Base-by-base conservation (phyloP, 805 yeast species). In the Hanseniaspora mollemarum region DNA sequence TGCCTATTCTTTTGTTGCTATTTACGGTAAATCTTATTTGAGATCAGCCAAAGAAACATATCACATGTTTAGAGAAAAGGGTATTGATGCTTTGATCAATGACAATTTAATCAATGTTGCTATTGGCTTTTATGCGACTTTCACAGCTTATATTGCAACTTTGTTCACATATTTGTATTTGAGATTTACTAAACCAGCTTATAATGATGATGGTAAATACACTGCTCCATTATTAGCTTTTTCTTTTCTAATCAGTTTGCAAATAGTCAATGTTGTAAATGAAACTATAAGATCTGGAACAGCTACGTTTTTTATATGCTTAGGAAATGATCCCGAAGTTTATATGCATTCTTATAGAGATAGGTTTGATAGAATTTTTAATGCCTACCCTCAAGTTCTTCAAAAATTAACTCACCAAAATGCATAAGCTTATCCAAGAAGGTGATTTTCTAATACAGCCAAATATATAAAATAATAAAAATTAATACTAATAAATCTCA, bases 321-420 rank as follows among this genome's bases (percentile, higher is more conserved):
- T 85, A 59, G 86, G 88, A 13, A 77, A 79, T 58, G 88, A 86
- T 58, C 96, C 96, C 0, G 94, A 85, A 58, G 78, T 83, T 7
- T 81, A 83, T 70, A 79, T 77, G 60, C 72, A 73, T 67, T 74
- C 83, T 41, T 81, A 87, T 61, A 87, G 94, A 33, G 74, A 74
- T 16, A 65, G 77, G 54, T 83, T 80, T 59, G 79, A 81, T 54
- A 78, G 74, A 57, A 72, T 82, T 24, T 77, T 81, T 58, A 66
- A 74, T 55, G 73, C 78, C 41, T 83, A 83, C 61, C 88, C 88
- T 2, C 75, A 78, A 53, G 87, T 82, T 4, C 70, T 79, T 57
- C 71, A 78, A 51, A 80, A 79, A 58, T 59, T 75, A 53, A 63
- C 67, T 25, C 66, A 62, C 29, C 62, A 61, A 52, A 52, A 61